Evolutionary conservation across 2,329 filamentous ascomycete species (phyloP), one percentile per base, ranked within the genome.

Genomic region (Cadophora sp.): DNA sequence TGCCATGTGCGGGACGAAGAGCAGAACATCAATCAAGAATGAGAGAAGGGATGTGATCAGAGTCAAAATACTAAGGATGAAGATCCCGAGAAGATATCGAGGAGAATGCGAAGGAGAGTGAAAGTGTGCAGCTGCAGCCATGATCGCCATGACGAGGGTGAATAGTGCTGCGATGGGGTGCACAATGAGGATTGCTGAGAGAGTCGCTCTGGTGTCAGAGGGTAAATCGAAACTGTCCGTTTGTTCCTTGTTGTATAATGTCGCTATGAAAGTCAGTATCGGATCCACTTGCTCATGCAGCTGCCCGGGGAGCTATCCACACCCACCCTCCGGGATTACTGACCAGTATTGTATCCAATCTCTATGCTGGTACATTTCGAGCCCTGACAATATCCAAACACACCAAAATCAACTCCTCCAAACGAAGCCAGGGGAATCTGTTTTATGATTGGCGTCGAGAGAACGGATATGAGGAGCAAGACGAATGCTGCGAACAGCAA

Each of bases 1-100:
- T 77, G 90, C 88, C 82, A 97, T 83, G 80, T 98, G 94, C 59
- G 96, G 96, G 19, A 97, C 92, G 78, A 99, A 99, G 26, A 99
- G 85, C 40, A 99, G 84, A 29, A 98, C 92, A 80, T 99, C 96
- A 75, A 98, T 90, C 29, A 99, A 83, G 81, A 98, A 98, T 27
- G 94, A 92, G 66, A 97, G 85, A 1, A 97, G 85, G 58, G 92
- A 91, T 72, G 96, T 86, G 34, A 98, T 82, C 58, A 98, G 89
- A 9, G 94, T 94, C 61, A 97, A 86, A 70, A 98, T 89, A 67
- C 92, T 91, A 73, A 98, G 86, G 71, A 98, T 94, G 72, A 97
- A 90, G 40, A 98, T 84, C 31, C 88, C 87, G 40, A 98, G 87
- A 4, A 98, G 87, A 77, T 94, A 99, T 75, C 93, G 89, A 31